Evolutionary conservation across 805 yeast species (phyloP), one percentile per base, ranked within the genome.

Genomic region (Brettanomyces anomalus): DNA sequence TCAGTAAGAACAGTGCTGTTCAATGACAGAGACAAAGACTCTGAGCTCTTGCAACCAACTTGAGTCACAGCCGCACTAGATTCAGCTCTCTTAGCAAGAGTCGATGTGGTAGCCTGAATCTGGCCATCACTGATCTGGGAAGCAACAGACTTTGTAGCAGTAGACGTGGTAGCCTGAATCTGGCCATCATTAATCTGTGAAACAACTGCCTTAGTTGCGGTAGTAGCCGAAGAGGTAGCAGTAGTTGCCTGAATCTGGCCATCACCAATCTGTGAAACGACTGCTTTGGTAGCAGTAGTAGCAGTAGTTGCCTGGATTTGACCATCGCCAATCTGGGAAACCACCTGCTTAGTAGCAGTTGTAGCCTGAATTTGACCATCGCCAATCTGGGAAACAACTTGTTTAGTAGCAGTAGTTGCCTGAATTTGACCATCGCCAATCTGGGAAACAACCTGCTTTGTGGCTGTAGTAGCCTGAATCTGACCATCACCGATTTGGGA

Each of bases 311-410:
- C 56, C 51, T 66, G 71, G 52, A 64, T 53, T 49, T 65, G 71
- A 46, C 71, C 71, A 55, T 65, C 70, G 47, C 63, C 62, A 39
- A 66, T 65, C 53, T 42, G 64, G 40, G 51, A 58, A 32, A 63
- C 54, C 33, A 64, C 50, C 32, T 58, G 46, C 38, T 50, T 32
- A 32, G 50, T 48, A 41, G 41, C 41, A n/a, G 52, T 39, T 13
- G 67, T 60, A 30, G 72, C 71, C 57, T 76, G 81, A 60, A 76
- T 66, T 61, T 77, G 81, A 54, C 81, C 81, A 48, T 77, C 83
- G 53, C 71, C 70, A 45, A 77, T 77, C 65, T 77, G 83, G 47
- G 78, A 68, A 43, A 77, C 63, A 45, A 65, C 74, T 33, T 48
- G 50, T 42, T 58, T 67, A 43, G 58, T 65, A 38, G 56, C 52